A percentile compares a stretch with the other conserved stretches of the same genome.
These are phyloP conservation scores for Saturnispora dispora DNA, from an alignment of 805 yeast genomes.

Conservation along the genomic window DNA sequence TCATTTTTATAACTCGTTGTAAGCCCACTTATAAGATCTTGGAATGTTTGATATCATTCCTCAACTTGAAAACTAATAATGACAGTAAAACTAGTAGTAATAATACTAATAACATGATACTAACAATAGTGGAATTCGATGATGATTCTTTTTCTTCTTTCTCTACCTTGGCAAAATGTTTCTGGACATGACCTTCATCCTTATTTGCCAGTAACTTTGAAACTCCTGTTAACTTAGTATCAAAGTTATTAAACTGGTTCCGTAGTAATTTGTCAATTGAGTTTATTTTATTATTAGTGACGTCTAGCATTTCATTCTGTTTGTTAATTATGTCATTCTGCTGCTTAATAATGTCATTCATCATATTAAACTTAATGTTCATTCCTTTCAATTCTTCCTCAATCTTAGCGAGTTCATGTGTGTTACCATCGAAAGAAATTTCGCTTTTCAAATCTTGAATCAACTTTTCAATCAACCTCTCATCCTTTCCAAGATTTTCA, in stretches of 20 bases:
- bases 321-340: slow-evolving; percentile 9
- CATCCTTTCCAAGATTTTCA: neutral
- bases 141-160: neutral
- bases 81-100: slow-evolving; percentile 33
- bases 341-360: slow-evolving; percentile 10
- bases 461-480: neutral
- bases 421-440: neutral
- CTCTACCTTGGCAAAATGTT: neutral
- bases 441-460: neutral
- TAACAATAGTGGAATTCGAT: slow-evolving; percentile 11
- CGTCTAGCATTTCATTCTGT: slow-evolving; percentile 13
- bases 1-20: slow-evolving; percentile 27
- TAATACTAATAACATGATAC: slow-evolving; percentile 30
- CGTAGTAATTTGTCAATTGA: slow-evolving; percentile 12
- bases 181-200: neutral
- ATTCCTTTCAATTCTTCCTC: slow-evolving; percentile 2
- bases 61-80: slow-evolving; percentile 41
- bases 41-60: slow-evolving; percentile 55
- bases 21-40: slow-evolving; percentile 37
- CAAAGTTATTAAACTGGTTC: slow-evolving; percentile 11
- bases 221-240: slow-evolving; percentile 7
- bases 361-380: slow-evolving; percentile 9
- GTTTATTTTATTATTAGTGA: slow-evolving; percentile 11
- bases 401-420: neutral
- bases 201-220: neutral